phyloP scores from a whole-genome alignment of 805 yeast genomes.

The Kurtzmaniella fragi region DNA sequence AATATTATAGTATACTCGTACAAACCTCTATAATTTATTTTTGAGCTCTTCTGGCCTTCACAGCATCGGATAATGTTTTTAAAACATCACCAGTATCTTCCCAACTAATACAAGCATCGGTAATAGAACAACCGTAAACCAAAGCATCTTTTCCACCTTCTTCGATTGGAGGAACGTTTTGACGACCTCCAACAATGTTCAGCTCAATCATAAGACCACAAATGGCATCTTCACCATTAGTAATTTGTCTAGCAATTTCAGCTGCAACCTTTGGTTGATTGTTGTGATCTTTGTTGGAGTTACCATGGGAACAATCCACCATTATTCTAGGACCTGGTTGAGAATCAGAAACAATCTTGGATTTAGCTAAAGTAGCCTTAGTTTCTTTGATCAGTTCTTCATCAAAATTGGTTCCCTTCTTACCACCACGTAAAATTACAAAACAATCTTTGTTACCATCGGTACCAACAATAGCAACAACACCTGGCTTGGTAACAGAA shows the following conservation, averaged over 20 bases:
- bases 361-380: conserved; percentile 50
- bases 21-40: not conserved
- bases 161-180: conserved; percentile 68
- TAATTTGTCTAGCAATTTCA: conserved; percentile 71
- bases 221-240: conserved; percentile 66
- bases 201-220: conserved; percentile 98
- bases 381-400: conserved; percentile 66
- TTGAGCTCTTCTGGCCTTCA: conserved; percentile 61
- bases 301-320: conserved; percentile 98
- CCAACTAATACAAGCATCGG: conserved; percentile 97
- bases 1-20: too few species aligned
- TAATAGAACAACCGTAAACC: conserved; percentile 89
- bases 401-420: conserved; percentile 86
- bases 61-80: conserved; percentile 70
- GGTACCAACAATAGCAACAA: conserved; percentile 93
- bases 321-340: conserved; percentile 64
- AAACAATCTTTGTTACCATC: conserved; percentile 90
- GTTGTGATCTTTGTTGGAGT: conserved; percentile 82
- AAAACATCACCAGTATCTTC: conserved; percentile 75
- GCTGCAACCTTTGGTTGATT: conserved; percentile 91
- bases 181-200: conserved; percentile 88
- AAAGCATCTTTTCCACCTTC: conserved; percentile 66
- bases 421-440: conserved; percentile 93
- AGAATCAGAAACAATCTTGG: conserved; percentile 41
- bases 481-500: conserved; percentile 93